Base-by-base conservation (phyloP, 2,329 filamentous ascomycete species). In the Coniochaeta sp. region DNA sequence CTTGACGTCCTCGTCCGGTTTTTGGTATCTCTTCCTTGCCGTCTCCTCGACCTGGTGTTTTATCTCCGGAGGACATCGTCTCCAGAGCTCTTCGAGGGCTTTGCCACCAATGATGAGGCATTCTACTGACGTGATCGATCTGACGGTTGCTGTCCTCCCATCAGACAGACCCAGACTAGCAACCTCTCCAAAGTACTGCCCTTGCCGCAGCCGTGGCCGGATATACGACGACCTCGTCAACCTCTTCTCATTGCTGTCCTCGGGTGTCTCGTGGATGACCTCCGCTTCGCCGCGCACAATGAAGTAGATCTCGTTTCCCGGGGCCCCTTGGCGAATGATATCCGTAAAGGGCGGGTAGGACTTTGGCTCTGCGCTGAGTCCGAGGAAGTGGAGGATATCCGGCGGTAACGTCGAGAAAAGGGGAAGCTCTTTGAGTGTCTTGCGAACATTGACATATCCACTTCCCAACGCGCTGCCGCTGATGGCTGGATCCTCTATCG, bases 161-260 rank as follows among this genome's bases (percentile, higher is more conserved):
- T 89, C 87, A 1, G 94, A 94, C 9, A 97, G 72, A 1, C 90
- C 91, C 53, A 99, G 70, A 65, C 91, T 96, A 6, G 91, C 87
- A 7, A 99, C 92, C 68, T 99, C 94, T 32, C 94, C 94, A 75
- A 99, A 99, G 63, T 97, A 97, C 63, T 97, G 92, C 0, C 94
- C 94, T 55, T 89, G 80, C 63, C 82, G 86, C 51, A 99, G 71
- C 45, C 92, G 80, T 10, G 82, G 82, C 16, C 80, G 66, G 3
- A 75, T 68, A 51, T 73, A 70, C 1, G 73, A 72, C 16, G 65
- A 68, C 48, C 66, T 63, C 6, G 67, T 66, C 48, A 62, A 47
- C 60, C 61, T 53, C 58, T 64, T 60, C 57, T 57, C 32, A 52
- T 61, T 62, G 12, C 67, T 63, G 3, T 65, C 66, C 27, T 70